A percentile compares a stretch with the other conserved stretches of the same genome.
Evolutionary conservation across 73 alveolate genomes (phyloP).

Genomic region (Effrenium voratum): DNA sequence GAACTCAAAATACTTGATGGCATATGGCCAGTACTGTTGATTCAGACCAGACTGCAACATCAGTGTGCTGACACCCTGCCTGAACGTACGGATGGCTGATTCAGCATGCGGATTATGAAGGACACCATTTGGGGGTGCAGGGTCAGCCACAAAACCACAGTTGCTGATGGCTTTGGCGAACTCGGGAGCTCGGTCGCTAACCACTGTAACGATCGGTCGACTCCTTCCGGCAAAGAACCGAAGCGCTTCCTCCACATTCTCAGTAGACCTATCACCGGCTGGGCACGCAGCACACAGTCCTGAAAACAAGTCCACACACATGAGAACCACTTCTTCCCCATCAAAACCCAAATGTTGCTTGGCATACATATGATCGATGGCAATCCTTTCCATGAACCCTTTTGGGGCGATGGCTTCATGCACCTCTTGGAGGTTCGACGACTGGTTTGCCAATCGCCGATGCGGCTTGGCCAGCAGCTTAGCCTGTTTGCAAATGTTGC

Average conservation of each 20-base stretch:
- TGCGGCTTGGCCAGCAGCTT: no score
- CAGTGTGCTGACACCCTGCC: neutral
- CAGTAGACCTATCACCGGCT: neutral
- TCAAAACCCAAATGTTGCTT: neutral
- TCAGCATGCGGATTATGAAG: slow-evolving; percentile 5
- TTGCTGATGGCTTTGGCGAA: neutral
- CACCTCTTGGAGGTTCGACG: no score
- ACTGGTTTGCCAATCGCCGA: no score
- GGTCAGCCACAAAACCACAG: neutral
- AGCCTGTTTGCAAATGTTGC: no score
- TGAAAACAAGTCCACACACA: slow-evolving; percentile 1
- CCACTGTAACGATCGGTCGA: neutral
- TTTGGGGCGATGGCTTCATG: no score
- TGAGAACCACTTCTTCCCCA: neutral
- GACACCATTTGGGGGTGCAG: neutral
- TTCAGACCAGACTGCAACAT: slow-evolving; percentile 25
- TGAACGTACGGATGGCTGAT: slow-evolving; percentile 19
- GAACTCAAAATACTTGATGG: slow-evolving; percentile 17
- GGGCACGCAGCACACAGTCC: neutral
- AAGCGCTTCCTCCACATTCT: neutral
- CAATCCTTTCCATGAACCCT: neutral
- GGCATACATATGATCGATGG: neutral
- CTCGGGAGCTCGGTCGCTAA: slow-evolving; percentile 3
- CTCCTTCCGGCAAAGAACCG: slow-evolving; percentile 19
- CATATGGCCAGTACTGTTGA: neutral